Conservation (phyloP, 108 stramenopile genomes). For the Cyclotella cryptica region DNA sequence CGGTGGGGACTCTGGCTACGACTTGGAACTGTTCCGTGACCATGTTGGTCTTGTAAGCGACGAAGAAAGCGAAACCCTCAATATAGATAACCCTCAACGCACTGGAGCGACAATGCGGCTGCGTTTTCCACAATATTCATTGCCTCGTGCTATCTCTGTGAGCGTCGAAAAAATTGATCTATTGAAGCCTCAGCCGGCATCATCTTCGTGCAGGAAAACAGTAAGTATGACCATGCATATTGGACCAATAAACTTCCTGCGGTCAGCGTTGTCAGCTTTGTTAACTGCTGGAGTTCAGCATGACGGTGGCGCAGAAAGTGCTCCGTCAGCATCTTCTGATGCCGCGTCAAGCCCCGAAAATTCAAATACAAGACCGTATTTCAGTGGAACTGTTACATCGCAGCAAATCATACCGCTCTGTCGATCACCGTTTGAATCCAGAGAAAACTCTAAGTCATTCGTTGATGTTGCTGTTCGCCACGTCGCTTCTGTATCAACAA, state of each 20-base stretch:
- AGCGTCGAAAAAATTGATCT: slow-evolving; percentile 36
- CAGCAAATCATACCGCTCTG: slow-evolving; percentile 70
- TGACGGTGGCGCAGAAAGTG: slow-evolving; percentile 10
- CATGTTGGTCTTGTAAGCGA: slow-evolving; percentile 57
- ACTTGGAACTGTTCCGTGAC: slow-evolving; percentile 77
- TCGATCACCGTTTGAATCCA: slow-evolving; percentile 14
- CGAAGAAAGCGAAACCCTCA: background rate
- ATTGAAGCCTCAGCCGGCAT: background rate
- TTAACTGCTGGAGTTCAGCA: slow-evolving; percentile 26
- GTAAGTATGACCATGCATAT: slow-evolving; percentile 35
- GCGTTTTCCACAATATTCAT: slow-evolving; percentile 28
- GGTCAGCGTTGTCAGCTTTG: slow-evolving; percentile 26
- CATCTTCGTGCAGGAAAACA: slow-evolving; percentile 23
- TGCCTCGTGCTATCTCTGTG: slow-evolving; percentile 36
- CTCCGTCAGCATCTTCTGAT: background rate
- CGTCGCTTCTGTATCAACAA: slow-evolving; percentile 62
- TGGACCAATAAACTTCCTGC: slow-evolving; percentile 25
- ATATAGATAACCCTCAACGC: background rate
- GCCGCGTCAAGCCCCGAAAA: background rate
- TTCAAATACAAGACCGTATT: slow-evolving; percentile 53
- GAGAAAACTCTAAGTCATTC: slow-evolving; percentile 11
- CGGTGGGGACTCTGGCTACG: slow-evolving; percentile 74
- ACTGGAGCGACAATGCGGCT: slow-evolving; percentile 42
- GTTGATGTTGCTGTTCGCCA: slow-evolving; percentile 71
- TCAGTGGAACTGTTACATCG: slow-evolving; percentile 65